Conservation (phyloP, 257 asterid genomes). For the Mentha longifolia region DNA sequence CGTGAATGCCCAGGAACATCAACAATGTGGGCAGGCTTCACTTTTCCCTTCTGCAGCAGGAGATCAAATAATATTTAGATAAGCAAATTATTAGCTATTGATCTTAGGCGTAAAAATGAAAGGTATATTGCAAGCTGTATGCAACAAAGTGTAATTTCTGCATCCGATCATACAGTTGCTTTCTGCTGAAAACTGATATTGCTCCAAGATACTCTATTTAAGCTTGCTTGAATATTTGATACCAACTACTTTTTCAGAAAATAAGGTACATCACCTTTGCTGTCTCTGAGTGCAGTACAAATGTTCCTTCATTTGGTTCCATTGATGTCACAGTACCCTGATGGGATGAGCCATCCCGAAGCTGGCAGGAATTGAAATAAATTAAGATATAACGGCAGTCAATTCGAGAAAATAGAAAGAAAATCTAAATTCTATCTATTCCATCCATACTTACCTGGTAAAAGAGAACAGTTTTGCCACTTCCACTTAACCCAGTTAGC, state of each 20-base stretch:
- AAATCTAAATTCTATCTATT: background rate
- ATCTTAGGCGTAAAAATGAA: background rate
- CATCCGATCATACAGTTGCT: background rate
- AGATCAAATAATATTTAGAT: conserved; percentile 19
- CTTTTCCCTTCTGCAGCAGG: conserved; percentile 65
- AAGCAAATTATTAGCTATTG: background rate
- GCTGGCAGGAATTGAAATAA: conserved; percentile 45
- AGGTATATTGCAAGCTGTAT: background rate
- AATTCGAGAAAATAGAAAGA: background rate
- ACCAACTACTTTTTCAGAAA: conserved; percentile 13
- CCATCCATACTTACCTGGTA: conserved; percentile 55
- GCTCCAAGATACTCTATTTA: conserved; percentile 7
- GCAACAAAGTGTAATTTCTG: background rate
- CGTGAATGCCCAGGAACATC: conserved; percentile 97
- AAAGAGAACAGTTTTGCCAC: conserved; percentile 83
- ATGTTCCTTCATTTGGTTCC: conserved; percentile 86
- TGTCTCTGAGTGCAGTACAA: conserved; percentile 67
- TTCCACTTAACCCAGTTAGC: conserved; percentile 76
- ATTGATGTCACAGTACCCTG: conserved; percentile 91
- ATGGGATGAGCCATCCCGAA: conserved; percentile 88
- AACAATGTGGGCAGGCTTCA: conserved; percentile 73
- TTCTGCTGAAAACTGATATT: background rate
- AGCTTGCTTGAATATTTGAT: conserved; percentile 23
- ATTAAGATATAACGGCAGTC: conserved; percentile 12
- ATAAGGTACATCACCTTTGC: conserved; percentile 51